Base-by-base conservation (phyloP, 768 basidiomycete species). In the Coprinopsis cinerea region DNA sequence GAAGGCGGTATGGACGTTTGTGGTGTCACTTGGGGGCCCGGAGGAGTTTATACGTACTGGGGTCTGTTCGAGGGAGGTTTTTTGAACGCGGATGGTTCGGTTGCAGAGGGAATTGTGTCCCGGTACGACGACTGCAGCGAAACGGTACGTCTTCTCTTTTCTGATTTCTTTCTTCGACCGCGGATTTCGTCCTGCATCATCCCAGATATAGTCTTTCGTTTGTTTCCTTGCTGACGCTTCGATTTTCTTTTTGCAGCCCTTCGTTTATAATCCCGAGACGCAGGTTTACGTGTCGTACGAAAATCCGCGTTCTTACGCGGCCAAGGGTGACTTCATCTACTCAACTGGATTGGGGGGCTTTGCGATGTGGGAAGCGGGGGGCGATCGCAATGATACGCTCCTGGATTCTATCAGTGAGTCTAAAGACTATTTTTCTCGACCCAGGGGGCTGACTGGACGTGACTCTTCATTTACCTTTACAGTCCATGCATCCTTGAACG, bases 301-400 rank as follows among this genome's bases (percentile, higher is more conserved):
- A 52, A 68, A 86, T 54, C 59, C 78, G 0, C 56, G 67, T 42
- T 85, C 86, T 0, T 85, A 83, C 54, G 66, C 64, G 22, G 73
- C 70, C 45, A 87, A 87, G 66, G 86, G 85, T 5, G 55, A 60
- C 2, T 88, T 74, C 60, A 82, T 88, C 57, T 71, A 72, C 44
- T 51, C 62, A 13, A 62, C 63, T 10, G 76, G 75, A 4, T 64
- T 89, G n/a, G 69, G 66, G 50, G 87, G 86, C 2, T 88, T 88
- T 61, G 67, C 79, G 1, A 77, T 83, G 64, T 88, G 85, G 85
- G 82, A 88, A 59, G 75, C 82, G 40, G 82, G 77, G 25, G 82
- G 82, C 3, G 87, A 87, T 59, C 72, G 65, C 44, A 54, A 79
- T n/a, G 72, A 86, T 57, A 70, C 76, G 17, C 67, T 88, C 37